Evolutionary conservation across 2,329 filamentous ascomycete genomes (phyloP), one percentile per base, ranked within the genome.

Genomic region (Ophiostoma sp.): DNA sequence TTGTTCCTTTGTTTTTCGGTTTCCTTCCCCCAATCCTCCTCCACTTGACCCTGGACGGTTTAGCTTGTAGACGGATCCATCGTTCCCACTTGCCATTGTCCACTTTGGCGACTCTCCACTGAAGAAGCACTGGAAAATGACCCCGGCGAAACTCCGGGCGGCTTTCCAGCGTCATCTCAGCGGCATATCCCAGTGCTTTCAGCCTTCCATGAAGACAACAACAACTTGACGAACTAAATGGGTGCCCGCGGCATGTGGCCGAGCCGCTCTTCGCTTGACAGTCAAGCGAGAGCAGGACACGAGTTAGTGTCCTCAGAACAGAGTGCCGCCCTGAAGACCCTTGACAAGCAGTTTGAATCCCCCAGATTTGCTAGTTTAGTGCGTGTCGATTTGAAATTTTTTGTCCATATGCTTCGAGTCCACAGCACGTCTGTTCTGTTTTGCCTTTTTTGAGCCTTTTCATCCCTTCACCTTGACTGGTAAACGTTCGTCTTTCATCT

Each of bases 141-240:
- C 42, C 42, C 42, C 64, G 64, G 64, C 64, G 42, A 69, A 33
- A 50, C 45, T 69, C 64, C 64, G 64, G 64, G 15, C 25, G 19
- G 17, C n/a, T 28, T 42, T 25, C 19, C 17, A 19, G 15, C 28
- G 17, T 4, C 15, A 9, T n/a, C 59, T n/a, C 19, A 42, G 9
- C 4, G 39, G 4, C 3, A 11, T 42, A 2, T 42, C 39, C 2
- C 8, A 12, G 39, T 12, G 4, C 3, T 22, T 52, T 69, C 42
- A 69, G 64, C 39, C 42, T 22, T 45, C 61, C 61, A 45, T 48
- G 19, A 52, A 22, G 19, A 22, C 48, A 22, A 52, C 48, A 22
- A 11, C 15, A 8, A 8, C 48, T 19, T 11, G 15, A 42, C 9
- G 15, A 12, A 42, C 39, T n/a, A 22, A 48, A 48, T 17, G 63